Evolutionary conservation across 441 rosid genomes (phyloP).

Genomic region (Breynia disticha): DNA sequence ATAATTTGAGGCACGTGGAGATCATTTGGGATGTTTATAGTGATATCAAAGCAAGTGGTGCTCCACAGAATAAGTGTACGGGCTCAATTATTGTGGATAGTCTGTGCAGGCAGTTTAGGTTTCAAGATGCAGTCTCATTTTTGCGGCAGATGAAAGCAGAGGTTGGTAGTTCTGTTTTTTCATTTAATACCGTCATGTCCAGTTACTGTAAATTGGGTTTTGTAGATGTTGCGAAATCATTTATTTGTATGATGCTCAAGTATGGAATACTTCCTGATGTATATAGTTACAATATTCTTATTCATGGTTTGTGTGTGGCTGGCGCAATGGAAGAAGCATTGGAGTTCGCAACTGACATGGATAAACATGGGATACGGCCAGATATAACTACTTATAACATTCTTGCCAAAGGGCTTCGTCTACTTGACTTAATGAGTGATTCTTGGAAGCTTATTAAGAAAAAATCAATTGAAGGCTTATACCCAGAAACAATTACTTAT

Average conservation of each 20-base stretch:
- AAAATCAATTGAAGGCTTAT: conserved; percentile 38
- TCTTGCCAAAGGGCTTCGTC: conserved; percentile 52
- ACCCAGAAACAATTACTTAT: conserved; percentile 46
- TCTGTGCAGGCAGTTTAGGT: conserved; percentile 49
- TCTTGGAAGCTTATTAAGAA: conserved; percentile 36
- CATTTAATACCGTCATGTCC: conserved; percentile 65
- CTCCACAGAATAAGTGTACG: conserved; percentile 35
- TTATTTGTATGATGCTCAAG: conserved; percentile 61
- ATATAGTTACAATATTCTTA: conserved; percentile 67
- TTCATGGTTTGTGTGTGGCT: conserved; percentile 57
- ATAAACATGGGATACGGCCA: conserved; percentile 50
- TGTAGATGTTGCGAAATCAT: conserved; percentile 51
- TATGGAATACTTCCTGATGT: conserved; percentile 59
- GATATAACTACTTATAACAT: conserved; percentile 59
- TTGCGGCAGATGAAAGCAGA: conserved; percentile 30
- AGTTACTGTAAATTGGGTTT: conserved; percentile 56
- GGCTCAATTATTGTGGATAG: conserved; percentile 58
- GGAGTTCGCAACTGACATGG: conserved; percentile 46
- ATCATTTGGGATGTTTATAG: conserved; percentile 53
- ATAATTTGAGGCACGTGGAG: conserved; percentile 51
- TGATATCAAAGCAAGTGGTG: conserved; percentile 29
- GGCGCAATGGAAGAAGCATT: conserved; percentile 69
- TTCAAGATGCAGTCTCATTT: conserved; percentile 53
- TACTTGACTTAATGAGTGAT: conserved; percentile 39
- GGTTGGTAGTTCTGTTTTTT: conserved; percentile 46